Evolutionary conservation across 2,329 filamentous ascomycete genomes (phyloP), one percentile per base, ranked within the genome.

Genomic region (Aspergillus fumigatiaffinis): DNA sequence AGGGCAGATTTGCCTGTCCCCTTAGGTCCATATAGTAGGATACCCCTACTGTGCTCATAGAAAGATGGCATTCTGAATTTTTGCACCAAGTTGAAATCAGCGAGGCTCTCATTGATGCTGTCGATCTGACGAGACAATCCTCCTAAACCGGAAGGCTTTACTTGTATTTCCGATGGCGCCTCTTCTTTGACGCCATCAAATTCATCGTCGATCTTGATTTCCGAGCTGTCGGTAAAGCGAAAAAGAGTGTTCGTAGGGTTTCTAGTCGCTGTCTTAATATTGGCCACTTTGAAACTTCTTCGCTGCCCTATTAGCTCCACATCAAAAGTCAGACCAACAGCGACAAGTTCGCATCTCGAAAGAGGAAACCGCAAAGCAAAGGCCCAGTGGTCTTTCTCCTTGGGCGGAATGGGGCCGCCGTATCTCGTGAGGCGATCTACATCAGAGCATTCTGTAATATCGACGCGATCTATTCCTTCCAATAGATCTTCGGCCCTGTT

Each of bases 1-100:
- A 97, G 78, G 61, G 89, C 81, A 0, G 86, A 88, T 76, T 97
- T 97, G 25, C 93, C 93, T 0, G 90, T 95, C 10, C 93, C 92
- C 60, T 85, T 84, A 20, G 90, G 87, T 14, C 93, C 93, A 70
- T 95, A 87, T 4, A 97, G 79, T 25, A 94, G 80, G 38, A 94
- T 82, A 0, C 85, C 86, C 53, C 83, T 82, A 76, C 63, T 74
- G 65, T 68, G 71, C 66, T 66, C 70, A 63, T 72, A 76, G 55
- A 71, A 81, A 47, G 62, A 66, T 55, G 68, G 78, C 77, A 76
- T 74, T n/a, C 59, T 62, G 41, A 70, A 61, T 38, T 60, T 65
- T 32, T 64, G 68, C 17, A 60, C 61, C 25, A 63, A 51, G 49
- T 79, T 80, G 63, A 88, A 88, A 57, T 79, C 78, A 25, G 73